These are phyloP conservation scores for Prunus dulcis DNA, from an alignment of 306 rosid species.

Conservation along the genomic window DNA sequence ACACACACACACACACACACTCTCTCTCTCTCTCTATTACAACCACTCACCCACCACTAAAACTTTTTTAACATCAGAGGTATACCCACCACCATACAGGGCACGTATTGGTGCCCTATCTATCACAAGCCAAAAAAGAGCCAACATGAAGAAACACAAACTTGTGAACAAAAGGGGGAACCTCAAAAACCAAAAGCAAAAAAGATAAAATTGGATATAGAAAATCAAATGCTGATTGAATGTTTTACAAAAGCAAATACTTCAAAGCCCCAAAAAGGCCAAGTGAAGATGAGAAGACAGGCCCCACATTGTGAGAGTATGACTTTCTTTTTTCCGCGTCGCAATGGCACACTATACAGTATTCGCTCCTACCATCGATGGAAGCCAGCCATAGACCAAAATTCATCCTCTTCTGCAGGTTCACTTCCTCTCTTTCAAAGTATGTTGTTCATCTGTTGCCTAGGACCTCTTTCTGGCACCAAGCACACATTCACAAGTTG, in stretches of 20 bases:
- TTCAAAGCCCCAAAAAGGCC: constrained; percentile 37
- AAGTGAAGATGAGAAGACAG: constrained; percentile 25
- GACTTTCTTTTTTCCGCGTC: constrained; percentile 18
- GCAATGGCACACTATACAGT: constrained; percentile 55
- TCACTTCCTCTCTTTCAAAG: constrained; percentile 25
- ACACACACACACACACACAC: not conserved
- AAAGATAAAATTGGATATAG: constrained; percentile 30
- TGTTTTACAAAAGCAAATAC: constrained; percentile 52
- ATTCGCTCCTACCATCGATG: constrained; percentile 38
- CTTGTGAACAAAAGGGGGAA: constrained; percentile 4
- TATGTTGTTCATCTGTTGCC: constrained; percentile 27
- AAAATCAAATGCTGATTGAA: constrained; percentile 43
- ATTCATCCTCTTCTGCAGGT: constrained; percentile 30
- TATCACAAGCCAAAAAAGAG: constrained; percentile 29
- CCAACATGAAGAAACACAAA: not conserved
- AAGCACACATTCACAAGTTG: constrained; percentile 37
- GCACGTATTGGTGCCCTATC: constrained; percentile 43
- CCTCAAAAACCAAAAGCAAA: constrained; percentile 7
- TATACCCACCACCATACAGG: constrained; percentile 23
- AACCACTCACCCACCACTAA: constrained; percentile 35
- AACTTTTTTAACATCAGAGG: not conserved
- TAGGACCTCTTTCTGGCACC: constrained; percentile 36
- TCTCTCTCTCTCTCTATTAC: constrained; percentile 7
- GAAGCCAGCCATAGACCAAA: constrained; percentile 34
- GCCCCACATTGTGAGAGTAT: constrained; percentile 38